A percentile compares a stretch with the other conserved stretches of the same genome.
Conservation (phyloP, 768 basidiomycete genomes). For the Termitomyces heimii region DNA sequence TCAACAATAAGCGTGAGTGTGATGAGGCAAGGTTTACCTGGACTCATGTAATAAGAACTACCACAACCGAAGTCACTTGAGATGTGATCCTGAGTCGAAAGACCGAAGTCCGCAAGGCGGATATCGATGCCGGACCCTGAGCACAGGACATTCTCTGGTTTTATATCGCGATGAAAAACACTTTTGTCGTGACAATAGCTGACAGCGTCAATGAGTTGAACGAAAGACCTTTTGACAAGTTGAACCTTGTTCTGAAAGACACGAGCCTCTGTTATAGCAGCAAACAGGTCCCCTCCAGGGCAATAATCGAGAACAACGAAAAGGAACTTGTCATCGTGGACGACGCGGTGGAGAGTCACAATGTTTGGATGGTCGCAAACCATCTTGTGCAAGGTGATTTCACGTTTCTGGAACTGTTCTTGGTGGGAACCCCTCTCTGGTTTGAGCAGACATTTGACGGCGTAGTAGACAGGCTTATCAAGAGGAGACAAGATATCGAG, state of each 20-base stretch:
- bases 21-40: conserved; percentile 36
- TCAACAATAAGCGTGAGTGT: conserved; percentile 5
- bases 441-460: conserved; percentile 73
- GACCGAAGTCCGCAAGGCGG: conserved; percentile 74
- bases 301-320: conserved; percentile 64
- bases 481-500: conserved; percentile 39
- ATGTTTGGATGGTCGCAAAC: conserved; percentile 57
- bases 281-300: conserved; percentile 62
- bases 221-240: conserved; percentile 61
- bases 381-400: conserved; percentile 52
- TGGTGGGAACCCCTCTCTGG: conserved; percentile 47
- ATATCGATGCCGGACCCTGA: conserved; percentile 45
- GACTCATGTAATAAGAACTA: conserved; percentile 63
- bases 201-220: conserved; percentile 79
- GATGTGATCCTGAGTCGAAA: conserved; percentile 43
- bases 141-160: conserved; percentile 78
- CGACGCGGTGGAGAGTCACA: conserved; percentile 59
- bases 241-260: conserved; percentile 51
- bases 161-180: conserved; percentile 83
- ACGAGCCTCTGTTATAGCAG: conserved; percentile 53
- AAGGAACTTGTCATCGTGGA: conserved; percentile 54
- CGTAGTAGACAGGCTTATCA: conserved; percentile 41
- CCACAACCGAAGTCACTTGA: conserved; percentile 53
- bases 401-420: conserved; percentile 57
- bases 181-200: conserved; percentile 64